Conservation (phyloP, 192 early-diverging fungal genomes). For the Podila epicladia region DNA sequence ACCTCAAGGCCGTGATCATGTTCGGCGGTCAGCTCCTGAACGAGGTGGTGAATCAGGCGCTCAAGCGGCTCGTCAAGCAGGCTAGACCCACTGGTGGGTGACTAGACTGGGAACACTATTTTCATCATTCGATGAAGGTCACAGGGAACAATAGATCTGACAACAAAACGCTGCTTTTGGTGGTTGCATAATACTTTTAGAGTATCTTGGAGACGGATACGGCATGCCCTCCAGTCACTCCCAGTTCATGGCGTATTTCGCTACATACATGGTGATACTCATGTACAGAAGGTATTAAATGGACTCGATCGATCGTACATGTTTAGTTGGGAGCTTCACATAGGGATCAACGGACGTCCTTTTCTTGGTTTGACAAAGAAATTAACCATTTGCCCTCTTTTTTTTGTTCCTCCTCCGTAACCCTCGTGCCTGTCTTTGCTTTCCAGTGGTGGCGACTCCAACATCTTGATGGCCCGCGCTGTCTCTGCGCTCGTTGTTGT, state of each 20-base stretch:
- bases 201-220: slow-evolving; percentile 75
- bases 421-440: too few relatives aligned
- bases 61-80: slow-evolving; percentile 70
- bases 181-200: slow-evolving; percentile 41
- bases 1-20: slow-evolving; percentile 67
- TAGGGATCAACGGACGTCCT: background rate
- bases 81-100: slow-evolving; percentile 70
- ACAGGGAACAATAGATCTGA: too few relatives aligned
- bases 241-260: slow-evolving; percentile 85
- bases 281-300: slow-evolving; percentile 52
- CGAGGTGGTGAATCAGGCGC: slow-evolving; percentile 68
- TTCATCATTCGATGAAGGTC: background rate
- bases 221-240: slow-evolving; percentile 89
- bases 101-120: background rate
- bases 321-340: background rate
- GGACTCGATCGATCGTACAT: slow-evolving; percentile 2
- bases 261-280: slow-evolving; percentile 65
- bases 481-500: slow-evolving; percentile 17
- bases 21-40: slow-evolving; percentile 76
- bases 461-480: slow-evolving; percentile 8
- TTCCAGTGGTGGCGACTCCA: too few relatives aligned
- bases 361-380: too few relatives aligned
- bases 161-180: background rate
- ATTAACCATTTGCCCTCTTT: too few relatives aligned
- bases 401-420: too few relatives aligned